Conservation (phyloP, 306 rosid genomes). For the Pachyrhizus erosus region DNA sequence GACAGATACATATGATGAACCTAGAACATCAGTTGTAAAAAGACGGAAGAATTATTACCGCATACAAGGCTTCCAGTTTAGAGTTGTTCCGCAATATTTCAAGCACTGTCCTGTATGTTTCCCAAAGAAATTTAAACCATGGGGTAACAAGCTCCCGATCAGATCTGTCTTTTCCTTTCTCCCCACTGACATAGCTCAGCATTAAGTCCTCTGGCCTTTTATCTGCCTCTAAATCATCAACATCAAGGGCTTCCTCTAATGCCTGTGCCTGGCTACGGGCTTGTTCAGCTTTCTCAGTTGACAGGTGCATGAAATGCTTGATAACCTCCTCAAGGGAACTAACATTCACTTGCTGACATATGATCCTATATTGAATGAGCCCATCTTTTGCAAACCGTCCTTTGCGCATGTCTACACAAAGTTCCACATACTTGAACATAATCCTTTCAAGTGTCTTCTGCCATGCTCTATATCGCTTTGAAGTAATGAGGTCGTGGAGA, state of each 20-base stretch:
- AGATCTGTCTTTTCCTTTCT: constrained; percentile 94
- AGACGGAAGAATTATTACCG: constrained; percentile 54
- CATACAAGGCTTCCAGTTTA: constrained; percentile 91
- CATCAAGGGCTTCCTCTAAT: constrained; percentile 93
- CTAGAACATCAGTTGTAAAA: not conserved
- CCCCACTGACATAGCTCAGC: constrained; percentile 97
- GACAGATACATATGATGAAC: not conserved
- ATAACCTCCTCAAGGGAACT: constrained; percentile 95
- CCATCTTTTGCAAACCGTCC: constrained; percentile 98
- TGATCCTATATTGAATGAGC: constrained; percentile 93
- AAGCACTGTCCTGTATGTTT: constrained; percentile 95
- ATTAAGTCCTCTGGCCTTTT: constrained; percentile 96
- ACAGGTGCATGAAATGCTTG: constrained; percentile 95
- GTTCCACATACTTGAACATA: constrained; percentile 95
- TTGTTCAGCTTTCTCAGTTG: constrained; percentile 97
- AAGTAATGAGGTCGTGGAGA: constrained; percentile 90
- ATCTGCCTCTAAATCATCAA: constrained; percentile 96
- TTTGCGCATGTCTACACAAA: constrained; percentile 87
- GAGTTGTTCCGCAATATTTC: constrained; percentile 96
- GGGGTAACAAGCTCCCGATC: constrained; percentile 96
- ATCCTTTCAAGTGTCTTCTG: constrained; percentile 91
- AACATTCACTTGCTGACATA: constrained; percentile 97
- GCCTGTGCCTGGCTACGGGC: constrained; percentile 97
- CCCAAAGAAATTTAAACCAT: constrained; percentile 98
- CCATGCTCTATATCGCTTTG: constrained; percentile 94